A percentile compares a stretch with the other conserved stretches of the same genome.
Conservation (phyloP, 768 basidiomycete species). For the Amanita pallidorosea region DNA sequence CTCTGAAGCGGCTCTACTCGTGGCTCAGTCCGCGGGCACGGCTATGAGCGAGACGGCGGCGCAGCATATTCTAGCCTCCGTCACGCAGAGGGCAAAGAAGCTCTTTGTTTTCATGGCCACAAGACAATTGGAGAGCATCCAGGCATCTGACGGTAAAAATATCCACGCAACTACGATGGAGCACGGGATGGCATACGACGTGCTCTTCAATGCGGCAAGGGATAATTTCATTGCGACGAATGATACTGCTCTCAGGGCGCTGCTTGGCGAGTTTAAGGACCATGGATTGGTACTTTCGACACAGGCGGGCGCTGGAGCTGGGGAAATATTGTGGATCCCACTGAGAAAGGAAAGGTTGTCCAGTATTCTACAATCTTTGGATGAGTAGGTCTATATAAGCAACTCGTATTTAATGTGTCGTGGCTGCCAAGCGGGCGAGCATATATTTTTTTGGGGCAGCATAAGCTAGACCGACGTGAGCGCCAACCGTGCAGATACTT, state of each 20-base stretch:
- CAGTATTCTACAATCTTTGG: slow-evolving; percentile 25
- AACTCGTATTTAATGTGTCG: not conserved
- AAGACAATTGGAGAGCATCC: slow-evolving; percentile 56
- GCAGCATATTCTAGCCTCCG: slow-evolving; percentile 73
- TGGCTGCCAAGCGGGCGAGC: not conserved
- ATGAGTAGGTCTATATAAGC: not conserved
- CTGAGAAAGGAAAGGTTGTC: slow-evolving; percentile 65
- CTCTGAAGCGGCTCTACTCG: slow-evolving; percentile 12
- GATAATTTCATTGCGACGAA: slow-evolving; percentile 85
- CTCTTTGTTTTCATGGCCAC: slow-evolving; percentile 64
- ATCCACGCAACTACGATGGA: slow-evolving; percentile 13
- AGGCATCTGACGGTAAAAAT: slow-evolving; percentile 23
- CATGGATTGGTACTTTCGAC: slow-evolving; percentile 69
- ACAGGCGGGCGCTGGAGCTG: slow-evolving; percentile 27
- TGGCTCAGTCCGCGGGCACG: slow-evolving; percentile 20
- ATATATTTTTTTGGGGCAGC: no score
- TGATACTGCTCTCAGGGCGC: slow-evolving; percentile 71
- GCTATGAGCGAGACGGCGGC: slow-evolving; percentile 70
- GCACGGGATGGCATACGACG: slow-evolving; percentile 51
- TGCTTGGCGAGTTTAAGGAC: slow-evolving; percentile 86
- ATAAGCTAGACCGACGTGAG: slow-evolving; percentile 38
- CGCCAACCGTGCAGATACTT: slow-evolving; percentile 81
- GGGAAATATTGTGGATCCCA: slow-evolving; percentile 80
- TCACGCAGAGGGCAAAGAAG: slow-evolving; percentile 79
- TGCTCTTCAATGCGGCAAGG: slow-evolving; percentile 62